A percentile compares a stretch with the other conserved stretches of the same genome.
Conservation (phyloP, 176 grass and related monocot species). For the Panicum miliaceum region DNA sequence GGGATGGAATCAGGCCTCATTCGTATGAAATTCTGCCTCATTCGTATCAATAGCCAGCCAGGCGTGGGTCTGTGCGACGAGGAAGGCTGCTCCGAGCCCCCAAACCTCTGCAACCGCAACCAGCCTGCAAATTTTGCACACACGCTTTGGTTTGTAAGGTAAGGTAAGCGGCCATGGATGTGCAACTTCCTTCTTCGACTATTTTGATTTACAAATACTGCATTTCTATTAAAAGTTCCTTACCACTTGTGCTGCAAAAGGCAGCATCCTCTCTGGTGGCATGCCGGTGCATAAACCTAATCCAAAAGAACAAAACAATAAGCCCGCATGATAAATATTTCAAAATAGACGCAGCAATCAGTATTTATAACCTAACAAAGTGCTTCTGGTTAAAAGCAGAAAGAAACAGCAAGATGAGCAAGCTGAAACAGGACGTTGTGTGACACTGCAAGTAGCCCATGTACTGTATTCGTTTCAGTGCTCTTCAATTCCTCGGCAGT, state of each 20-base stretch:
- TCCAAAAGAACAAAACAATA: background rate
- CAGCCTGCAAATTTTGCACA: constrained; percentile 52
- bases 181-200: background rate
- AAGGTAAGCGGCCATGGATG: background rate
- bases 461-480: background rate
- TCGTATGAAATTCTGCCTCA: background rate
- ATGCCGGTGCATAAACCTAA: constrained; percentile 76
- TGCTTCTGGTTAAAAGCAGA: background rate
- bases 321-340: background rate
- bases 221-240: background rate
- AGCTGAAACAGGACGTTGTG: background rate
- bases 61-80: constrained; percentile 42
- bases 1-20: background rate
- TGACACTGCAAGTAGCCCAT: background rate
- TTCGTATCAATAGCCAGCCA: constrained; percentile 38
- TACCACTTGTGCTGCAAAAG: constrained; percentile 86
- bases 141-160: background rate
- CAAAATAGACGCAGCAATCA: background rate
- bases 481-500: background rate
- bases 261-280: constrained; percentile 81
- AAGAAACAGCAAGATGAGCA: background rate
- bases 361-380: constrained; percentile 2
- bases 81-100: constrained; percentile 74
- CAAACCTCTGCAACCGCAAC: constrained; percentile 65
- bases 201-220: background rate